Evolutionary conservation across 2,329 filamentous ascomycete species (phyloP).

Genomic region (Penicillium sp.): DNA sequence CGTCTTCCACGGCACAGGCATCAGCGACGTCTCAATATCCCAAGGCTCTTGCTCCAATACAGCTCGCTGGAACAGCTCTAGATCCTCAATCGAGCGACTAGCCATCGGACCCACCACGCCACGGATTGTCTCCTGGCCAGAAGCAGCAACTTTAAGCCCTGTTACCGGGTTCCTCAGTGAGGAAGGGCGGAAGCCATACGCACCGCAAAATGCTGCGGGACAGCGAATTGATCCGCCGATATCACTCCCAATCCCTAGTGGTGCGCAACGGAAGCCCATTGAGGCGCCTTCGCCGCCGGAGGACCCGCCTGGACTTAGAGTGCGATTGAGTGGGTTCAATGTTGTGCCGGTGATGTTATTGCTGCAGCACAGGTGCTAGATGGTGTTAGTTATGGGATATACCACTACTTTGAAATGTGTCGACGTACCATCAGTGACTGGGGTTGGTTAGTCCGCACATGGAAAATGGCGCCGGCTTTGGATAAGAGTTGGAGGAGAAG

Average conservation of each 20-base stretch:
- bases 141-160: conserved; percentile 26
- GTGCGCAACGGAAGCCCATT: conserved; percentile 40
- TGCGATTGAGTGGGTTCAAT: conserved; percentile 40
- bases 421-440: conserved; percentile 38
- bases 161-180: conserved; percentile 30
- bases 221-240: conserved; percentile 48
- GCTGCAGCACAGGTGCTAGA: conserved; percentile 34
- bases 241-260: conserved; percentile 46
- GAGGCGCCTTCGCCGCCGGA: conserved; percentile 46
- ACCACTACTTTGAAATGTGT: neutral
- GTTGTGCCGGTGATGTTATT: conserved; percentile 44
- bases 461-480: conserved; percentile 42
- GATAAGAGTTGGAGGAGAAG: conserved; percentile 30
- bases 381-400: conserved; percentile 1
- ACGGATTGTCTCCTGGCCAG: conserved; percentile 39
- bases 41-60: conserved; percentile 42
- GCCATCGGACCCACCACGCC: conserved; percentile 31
- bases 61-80: conserved; percentile 38
- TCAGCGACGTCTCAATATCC: conserved; percentile 40
- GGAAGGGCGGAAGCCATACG: conserved; percentile 45
- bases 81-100: conserved; percentile 28
- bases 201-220: conserved; percentile 45
- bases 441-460: conserved; percentile 44
- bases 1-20: conserved; percentile 42
- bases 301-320: conserved; percentile 41